Conservation (phyloP, 495 filamentous ascomycete species). For the Aspergillus hancockii region DNA sequence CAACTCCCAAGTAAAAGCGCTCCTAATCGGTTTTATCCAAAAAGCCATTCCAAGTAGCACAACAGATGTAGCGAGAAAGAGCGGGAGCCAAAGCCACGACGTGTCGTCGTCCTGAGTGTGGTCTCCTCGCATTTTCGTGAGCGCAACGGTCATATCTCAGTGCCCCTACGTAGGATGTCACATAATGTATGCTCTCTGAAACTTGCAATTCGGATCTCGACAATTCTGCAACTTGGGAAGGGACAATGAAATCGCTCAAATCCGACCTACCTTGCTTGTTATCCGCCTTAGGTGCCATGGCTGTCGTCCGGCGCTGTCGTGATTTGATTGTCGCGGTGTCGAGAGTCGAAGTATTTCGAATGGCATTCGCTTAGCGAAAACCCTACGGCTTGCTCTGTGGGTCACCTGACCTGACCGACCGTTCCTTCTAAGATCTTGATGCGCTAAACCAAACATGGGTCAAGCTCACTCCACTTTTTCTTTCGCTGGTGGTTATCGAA, state of each 20-base stretch:
- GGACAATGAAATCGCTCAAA: conserved; percentile 19
- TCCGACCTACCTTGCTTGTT: conserved; percentile 68
- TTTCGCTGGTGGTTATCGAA: not conserved
- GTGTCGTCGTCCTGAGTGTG: not conserved
- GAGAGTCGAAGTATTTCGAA: conserved; percentile 44
- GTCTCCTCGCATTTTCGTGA: not conserved
- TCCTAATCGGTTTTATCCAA: not conserved
- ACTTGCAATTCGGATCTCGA: conserved; percentile 32
- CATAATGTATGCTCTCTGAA: conserved; percentile 2
- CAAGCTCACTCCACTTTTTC: not conserved
- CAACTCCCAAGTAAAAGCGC: not conserved
- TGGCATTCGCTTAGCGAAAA: conserved; percentile 50
- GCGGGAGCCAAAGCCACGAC: not conserved
- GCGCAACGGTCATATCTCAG: not conserved
- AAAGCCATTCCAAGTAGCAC: not conserved
- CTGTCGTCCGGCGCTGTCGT: conserved; percentile 54
- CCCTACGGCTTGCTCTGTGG: conserved; percentile 47
- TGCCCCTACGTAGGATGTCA: not conserved
- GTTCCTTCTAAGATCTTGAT: not conserved
- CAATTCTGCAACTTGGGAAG: conserved; percentile 24
- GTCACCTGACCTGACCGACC: conserved; percentile 42
- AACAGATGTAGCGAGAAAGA: not conserved
- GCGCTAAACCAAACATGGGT: not conserved
- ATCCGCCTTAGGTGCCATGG: conserved; percentile 70
- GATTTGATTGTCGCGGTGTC: conserved; percentile 48